Evolutionary conservation across 2,329 filamentous ascomycete species (phyloP).

Genomic region (Dothideomycetes sp.): DNA sequence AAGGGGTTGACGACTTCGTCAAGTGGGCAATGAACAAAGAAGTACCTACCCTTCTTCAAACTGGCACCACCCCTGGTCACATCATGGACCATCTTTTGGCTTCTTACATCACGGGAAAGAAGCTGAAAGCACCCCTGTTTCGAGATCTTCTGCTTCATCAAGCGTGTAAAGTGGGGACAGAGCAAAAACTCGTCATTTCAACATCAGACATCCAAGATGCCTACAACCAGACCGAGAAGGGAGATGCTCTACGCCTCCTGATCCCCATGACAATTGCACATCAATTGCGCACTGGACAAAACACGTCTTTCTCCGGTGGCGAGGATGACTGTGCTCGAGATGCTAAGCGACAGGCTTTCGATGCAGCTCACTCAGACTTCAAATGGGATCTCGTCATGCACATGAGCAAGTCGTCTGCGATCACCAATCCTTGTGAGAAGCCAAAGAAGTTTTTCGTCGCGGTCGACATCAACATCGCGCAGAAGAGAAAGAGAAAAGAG

Average conservation of each 20-base stretch:
- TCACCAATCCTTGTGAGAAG: neutral
- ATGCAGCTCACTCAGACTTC: neutral
- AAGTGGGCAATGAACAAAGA: slow-evolving; percentile 4
- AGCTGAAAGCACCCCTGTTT: neutral
- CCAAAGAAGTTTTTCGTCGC: neutral
- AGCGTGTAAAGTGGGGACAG: neutral
- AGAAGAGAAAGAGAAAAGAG: neutral
- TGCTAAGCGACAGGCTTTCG: neutral
- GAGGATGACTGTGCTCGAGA: neutral
- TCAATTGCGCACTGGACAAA: neutral
- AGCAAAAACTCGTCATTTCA: neutral
- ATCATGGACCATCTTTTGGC: neutral
- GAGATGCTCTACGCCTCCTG: neutral
- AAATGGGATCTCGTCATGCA: neutral
- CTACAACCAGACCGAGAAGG: neutral
- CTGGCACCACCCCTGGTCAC: neutral
- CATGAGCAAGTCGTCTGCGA: neutral
- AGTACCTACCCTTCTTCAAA: neutral
- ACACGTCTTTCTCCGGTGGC: neutral
- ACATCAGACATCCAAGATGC: neutral
- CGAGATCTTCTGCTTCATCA: neutral
- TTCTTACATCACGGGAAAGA: neutral
- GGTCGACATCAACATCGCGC: neutral
- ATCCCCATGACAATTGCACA: neutral
- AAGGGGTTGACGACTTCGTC: neutral